Evolutionary conservation across 2,329 filamentous ascomycete species (phyloP), one percentile per base, ranked within the genome.

Genomic region (Aspergillus melleus): DNA sequence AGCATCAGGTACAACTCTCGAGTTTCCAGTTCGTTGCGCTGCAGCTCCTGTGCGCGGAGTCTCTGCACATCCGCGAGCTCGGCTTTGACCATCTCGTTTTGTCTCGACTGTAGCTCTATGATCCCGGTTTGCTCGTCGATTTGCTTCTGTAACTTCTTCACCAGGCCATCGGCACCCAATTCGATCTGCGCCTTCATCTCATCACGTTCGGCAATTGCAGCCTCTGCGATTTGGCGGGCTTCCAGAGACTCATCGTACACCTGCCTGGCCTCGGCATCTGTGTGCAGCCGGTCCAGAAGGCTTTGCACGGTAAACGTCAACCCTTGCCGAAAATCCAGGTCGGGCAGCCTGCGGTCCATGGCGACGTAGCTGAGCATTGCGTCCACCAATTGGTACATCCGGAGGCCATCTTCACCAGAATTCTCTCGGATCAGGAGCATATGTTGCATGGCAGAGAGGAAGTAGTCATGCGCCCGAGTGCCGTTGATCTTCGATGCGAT

Each of bases 351-450:
- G 72, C 95, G 87, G 76, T 99, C 95, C 94, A 99, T 99, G 69
- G 94, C 94, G 63, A 99, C 94, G 76, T 98, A 98, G 77, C 92
- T 96, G 66, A 99, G 87, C 92, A 98, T 98, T n/a, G 91, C 89
- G 77, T 99, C 95, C 29, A 98, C 93, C 29, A 99, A 86, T 80
- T 98, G 95, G 79, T 98, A 99, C 89, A 97, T 95, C 52, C 92
- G 88, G 62, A 97, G 79, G 14, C 92, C 88, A 76, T 99, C 95
- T 73, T 98, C 95, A 52, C 90, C 90, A 68, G 96, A 92, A 65
- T 92, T 95, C 71, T 96, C 90, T 59, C 92, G 87, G 65, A 98
- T 96, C 49, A 99, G 84, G 68, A 99, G 84, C 74, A 99, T 84
- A 80, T 99, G 95, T 74, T 99, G 95, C 77, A 99, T 86, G 20